phyloP scores from a whole-genome alignment of 2,329 filamentous ascomycete species.

The Colletotrichum karsti region DNA sequence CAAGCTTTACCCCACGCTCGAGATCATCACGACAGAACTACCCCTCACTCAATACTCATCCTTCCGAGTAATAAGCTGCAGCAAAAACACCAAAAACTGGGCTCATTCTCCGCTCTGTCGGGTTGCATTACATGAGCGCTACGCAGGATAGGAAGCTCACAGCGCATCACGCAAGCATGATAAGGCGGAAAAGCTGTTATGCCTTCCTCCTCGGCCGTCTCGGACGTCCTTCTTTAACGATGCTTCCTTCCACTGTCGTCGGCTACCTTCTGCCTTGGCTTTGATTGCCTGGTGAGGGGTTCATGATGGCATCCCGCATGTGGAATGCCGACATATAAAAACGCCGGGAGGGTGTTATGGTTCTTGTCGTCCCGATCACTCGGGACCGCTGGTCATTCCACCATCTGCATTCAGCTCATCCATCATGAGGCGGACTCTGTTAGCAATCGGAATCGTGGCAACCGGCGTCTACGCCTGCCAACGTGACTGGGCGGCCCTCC shows the following conservation, averaged over 20 bases:
- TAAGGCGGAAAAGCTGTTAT: background rate
- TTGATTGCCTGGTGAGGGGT: background rate
- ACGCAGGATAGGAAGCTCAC: slow-evolving; percentile 6
- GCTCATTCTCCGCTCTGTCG: slow-evolving; percentile 1
- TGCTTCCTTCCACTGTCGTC: background rate
- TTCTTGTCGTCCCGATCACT: background rate
- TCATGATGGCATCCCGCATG: background rate
- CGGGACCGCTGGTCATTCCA: too few relatives aligned
- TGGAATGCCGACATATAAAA: background rate
- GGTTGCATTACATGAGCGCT: slow-evolving; percentile 13
- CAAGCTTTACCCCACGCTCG: slow-evolving; percentile 14
- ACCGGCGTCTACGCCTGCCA: slow-evolving; percentile 1
- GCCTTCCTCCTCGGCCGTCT: background rate
- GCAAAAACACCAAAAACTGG: background rate
- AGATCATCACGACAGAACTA: background rate
- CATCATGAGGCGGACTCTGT: background rate
- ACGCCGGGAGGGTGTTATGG: background rate
- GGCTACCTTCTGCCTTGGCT: background rate
- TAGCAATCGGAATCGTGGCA: background rate
- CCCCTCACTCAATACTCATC: slow-evolving; percentile 1
- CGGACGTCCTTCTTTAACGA: background rate
- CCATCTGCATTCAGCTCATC: background rate
- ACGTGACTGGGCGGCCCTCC: slow-evolving; percentile 9
- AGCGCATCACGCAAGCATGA: background rate
- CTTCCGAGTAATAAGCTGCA: background rate